A percentile compares a stretch with the other conserved stretches of the same genome.
These are phyloP conservation scores for Suhomyces pyralidae DNA, from an alignment of 805 yeast genomes.

Conservation along the genomic window DNA sequence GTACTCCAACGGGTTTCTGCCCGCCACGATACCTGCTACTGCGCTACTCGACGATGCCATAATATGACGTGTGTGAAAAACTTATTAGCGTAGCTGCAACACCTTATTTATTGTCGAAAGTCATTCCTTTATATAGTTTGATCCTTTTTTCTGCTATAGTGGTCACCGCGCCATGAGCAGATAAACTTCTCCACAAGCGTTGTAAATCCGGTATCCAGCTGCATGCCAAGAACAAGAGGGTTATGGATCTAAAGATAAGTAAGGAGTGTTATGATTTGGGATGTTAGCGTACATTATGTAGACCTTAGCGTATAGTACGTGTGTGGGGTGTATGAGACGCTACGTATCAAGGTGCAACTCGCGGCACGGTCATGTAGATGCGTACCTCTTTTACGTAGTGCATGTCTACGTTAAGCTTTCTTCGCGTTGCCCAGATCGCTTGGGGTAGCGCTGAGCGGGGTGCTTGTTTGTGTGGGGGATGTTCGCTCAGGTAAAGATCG, in stretches of 20 bases:
- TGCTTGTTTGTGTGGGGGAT: background rate
- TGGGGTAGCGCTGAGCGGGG: background rate
- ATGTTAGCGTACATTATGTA: background rate
- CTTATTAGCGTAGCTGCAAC: background rate
- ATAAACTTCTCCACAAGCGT: background rate
- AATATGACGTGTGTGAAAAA: background rate
- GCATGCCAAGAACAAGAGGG: background rate
- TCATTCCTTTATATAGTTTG: background rate
- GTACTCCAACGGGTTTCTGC: slow-evolving; percentile 66
- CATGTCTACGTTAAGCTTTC: background rate
- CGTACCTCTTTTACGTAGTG: background rate
- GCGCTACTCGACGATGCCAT: slow-evolving; percentile 36
- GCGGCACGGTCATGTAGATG: background rate
- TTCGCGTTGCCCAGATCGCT: background rate
- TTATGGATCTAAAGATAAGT: background rate
- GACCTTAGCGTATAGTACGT: too few species aligned
- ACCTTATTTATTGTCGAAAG: background rate
- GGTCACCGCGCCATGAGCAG: background rate
- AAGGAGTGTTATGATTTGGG: background rate
- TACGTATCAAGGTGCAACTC: background rate
- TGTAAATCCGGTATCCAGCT: background rate
- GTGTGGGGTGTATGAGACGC: background rate
- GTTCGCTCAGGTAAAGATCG: background rate
- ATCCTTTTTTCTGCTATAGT: background rate
- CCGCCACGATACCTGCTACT: slow-evolving; percentile 69